These are phyloP conservation scores for Austropuccinia psidii DNA, from an alignment of 1,284 basidiomycete genomes.

Conservation along the genomic window DNA sequence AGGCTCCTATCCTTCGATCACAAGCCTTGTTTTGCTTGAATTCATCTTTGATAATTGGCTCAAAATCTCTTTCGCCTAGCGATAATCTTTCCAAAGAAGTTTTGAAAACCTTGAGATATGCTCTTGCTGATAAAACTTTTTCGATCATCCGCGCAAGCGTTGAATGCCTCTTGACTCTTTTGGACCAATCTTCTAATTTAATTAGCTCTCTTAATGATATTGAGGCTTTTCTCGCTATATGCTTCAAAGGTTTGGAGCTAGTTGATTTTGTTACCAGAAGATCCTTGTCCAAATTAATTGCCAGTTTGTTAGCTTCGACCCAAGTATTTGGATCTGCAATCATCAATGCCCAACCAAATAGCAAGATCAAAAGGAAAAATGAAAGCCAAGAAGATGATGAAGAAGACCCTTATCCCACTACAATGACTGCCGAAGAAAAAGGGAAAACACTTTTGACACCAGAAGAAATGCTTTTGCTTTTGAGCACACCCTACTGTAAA, in stretches of 20 bases:
- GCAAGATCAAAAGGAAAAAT: constrained; percentile 55
- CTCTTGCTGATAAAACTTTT: constrained; percentile 72
- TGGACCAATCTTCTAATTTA: constrained; percentile 43
- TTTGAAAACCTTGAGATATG: constrained; percentile 68
- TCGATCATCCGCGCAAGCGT: constrained; percentile 73
- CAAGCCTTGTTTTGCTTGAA: constrained; percentile 69
- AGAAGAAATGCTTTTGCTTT: constrained; percentile 68
- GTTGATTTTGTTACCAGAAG: constrained; percentile 77
- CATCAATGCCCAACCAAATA: constrained; percentile 42
- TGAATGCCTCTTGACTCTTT: constrained; percentile 37
- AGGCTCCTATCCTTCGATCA: constrained; percentile 63
- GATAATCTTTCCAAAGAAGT: constrained; percentile 74
- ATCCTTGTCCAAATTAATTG: constrained; percentile 68
- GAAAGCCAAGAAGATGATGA: constrained; percentile 56
- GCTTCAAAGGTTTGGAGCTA: constrained; percentile 67
- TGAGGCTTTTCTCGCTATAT: constrained; percentile 63
- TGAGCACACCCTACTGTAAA: constrained; percentile 74
- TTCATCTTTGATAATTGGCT: constrained; percentile 68
- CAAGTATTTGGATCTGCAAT: constrained; percentile 59
- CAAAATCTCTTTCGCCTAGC: constrained; percentile 61
- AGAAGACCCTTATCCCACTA: constrained; percentile 52
- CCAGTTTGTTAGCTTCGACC: constrained; percentile 73
- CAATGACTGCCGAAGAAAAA: constrained; percentile 54
- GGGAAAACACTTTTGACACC: constrained; percentile 67
- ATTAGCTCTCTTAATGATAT: constrained; percentile 57